phyloP scores from a whole-genome alignment of 768 basidiomycete genomes.

The Boletus sp. region DNA sequence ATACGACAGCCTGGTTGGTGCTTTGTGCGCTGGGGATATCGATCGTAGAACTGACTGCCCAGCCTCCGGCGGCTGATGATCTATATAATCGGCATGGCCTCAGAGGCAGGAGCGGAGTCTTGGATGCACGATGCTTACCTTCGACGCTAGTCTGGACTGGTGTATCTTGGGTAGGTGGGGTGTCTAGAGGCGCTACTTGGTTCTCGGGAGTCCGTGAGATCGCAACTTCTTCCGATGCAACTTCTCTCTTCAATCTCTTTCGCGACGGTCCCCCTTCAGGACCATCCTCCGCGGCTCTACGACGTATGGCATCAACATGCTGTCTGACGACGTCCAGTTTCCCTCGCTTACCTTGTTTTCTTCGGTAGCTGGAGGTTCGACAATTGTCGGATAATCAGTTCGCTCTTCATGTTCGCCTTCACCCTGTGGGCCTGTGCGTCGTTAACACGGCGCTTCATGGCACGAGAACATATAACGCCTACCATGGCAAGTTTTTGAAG shows the following conservation, averaged over 20 bases:
- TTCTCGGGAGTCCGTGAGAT: not conserved
- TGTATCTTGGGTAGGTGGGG: not conserved
- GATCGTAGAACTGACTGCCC: constrained; percentile 1
- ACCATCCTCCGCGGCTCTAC: constrained; percentile 8
- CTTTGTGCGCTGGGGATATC: not conserved
- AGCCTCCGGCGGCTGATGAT: not conserved
- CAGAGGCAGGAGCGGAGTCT: not conserved
- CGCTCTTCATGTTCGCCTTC: constrained; percentile 28
- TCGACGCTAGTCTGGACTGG: not conserved
- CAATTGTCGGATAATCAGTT: constrained; percentile 24
- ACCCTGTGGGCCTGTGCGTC: constrained; percentile 19
- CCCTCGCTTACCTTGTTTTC: constrained; percentile 11
- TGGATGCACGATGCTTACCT: not conserved
- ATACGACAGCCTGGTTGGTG: not conserved
- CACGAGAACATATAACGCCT: not conserved
- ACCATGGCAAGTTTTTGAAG: constrained; percentile 31
- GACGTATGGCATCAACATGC: not conserved
- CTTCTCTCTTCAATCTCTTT: constrained; percentile 14
- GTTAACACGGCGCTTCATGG: not conserved
- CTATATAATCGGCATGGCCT: not conserved
- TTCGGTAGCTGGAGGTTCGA: constrained; percentile 8
- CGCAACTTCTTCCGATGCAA: not conserved
- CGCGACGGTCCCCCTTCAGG: constrained; percentile 10
- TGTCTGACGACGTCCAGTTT: not conserved
- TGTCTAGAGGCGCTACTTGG: not conserved